These are phyloP conservation scores for Amaranthus cruentus DNA, from an alignment of 148 eudicot species.

Conservation along the genomic window DNA sequence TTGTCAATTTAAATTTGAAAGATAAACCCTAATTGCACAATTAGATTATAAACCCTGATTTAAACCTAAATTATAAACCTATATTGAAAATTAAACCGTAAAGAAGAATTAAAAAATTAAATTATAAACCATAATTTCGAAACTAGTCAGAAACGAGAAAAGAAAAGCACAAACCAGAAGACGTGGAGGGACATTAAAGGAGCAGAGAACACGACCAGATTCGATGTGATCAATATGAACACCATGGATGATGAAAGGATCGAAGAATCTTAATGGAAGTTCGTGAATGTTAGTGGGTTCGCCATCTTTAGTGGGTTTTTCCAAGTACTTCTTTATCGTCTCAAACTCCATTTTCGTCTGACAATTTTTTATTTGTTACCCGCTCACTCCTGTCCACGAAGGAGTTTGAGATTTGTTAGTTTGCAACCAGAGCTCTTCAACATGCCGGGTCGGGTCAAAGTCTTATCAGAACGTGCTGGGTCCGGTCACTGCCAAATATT, in stretches of 20 bases:
- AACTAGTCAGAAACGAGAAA: neutral
- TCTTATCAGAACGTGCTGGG: too few relatives aligned
- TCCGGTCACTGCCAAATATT: too few relatives aligned
- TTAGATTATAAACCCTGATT: too few relatives aligned
- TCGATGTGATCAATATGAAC: constrained; percentile 42
- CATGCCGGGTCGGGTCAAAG: too few relatives aligned
- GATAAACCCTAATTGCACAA: too few relatives aligned
- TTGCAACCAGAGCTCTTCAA: too few relatives aligned
- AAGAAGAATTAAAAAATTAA: neutral
- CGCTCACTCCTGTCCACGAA: too few relatives aligned
- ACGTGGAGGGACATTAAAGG: constrained; percentile 67
- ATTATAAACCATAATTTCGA: constrained; percentile 14
- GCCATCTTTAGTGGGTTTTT: constrained; percentile 34
- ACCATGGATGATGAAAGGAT: constrained; percentile 51
- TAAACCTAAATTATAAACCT: too few relatives aligned
- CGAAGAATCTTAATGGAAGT: constrained; percentile 56
- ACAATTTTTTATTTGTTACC: too few relatives aligned
- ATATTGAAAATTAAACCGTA: too few relatives aligned
- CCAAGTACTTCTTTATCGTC: constrained; percentile 44
- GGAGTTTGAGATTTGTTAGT: too few relatives aligned
- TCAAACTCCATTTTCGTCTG: constrained; percentile 44
- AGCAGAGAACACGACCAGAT: constrained; percentile 60
- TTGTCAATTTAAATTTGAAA: too few relatives aligned
- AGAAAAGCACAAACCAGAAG: constrained; percentile 41
- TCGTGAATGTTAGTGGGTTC: constrained; percentile 48